phyloP scores from a whole-genome alignment of 2,329 filamentous ascomycete genomes.

The Stagonosporopsis cucurbitacearum region DNA sequence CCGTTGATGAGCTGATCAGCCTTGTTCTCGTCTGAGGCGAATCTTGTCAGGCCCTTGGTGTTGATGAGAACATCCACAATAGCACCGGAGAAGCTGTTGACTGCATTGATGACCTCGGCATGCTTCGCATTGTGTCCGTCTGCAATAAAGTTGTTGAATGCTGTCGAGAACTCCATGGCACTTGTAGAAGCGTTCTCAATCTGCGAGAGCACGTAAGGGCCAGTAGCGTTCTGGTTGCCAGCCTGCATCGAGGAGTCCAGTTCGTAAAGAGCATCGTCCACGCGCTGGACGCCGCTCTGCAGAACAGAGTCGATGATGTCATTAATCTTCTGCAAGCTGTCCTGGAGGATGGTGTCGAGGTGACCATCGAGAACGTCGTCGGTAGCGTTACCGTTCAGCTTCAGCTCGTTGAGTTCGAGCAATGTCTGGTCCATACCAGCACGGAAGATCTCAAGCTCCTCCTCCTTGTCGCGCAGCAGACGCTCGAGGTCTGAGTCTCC shows the following conservation, averaged over 20 bases:
- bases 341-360: slow-evolving; percentile 85
- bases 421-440: slow-evolving; percentile 96
- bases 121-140: slow-evolving; percentile 92
- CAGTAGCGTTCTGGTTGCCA: slow-evolving; percentile 96
- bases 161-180: slow-evolving; percentile 95
- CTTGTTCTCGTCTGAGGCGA: slow-evolving; percentile 96
- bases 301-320: slow-evolving; percentile 97
- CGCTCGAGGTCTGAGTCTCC: slow-evolving; percentile 86
- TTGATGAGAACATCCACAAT: slow-evolving; percentile 95
- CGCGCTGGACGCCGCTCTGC: slow-evolving; percentile 88
- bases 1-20: slow-evolving; percentile 82
- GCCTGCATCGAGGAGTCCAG: slow-evolving; percentile 98
- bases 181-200: slow-evolving; percentile 95
- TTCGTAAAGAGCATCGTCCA: slow-evolving; percentile 96
- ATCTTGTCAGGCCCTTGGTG: slow-evolving; percentile 90
- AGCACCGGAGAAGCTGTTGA: slow-evolving; percentile 87
- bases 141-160: slow-evolving; percentile 98
- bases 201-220: slow-evolving; percentile 92
- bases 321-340: slow-evolving; percentile 91
- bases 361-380: slow-evolving; percentile 86
- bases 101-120: slow-evolving; percentile 88
- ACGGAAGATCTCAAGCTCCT: slow-evolving; percentile 97
- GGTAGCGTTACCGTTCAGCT: slow-evolving; percentile 64
- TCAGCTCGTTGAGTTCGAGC: slow-evolving; percentile 88
- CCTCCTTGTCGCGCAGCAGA: slow-evolving; percentile 89